A percentile compares a stretch with the other conserved stretches of the same genome.
Evolutionary conservation across 805 yeast species (phyloP).

Genomic region (Yamadazyma ubonensis): DNA sequence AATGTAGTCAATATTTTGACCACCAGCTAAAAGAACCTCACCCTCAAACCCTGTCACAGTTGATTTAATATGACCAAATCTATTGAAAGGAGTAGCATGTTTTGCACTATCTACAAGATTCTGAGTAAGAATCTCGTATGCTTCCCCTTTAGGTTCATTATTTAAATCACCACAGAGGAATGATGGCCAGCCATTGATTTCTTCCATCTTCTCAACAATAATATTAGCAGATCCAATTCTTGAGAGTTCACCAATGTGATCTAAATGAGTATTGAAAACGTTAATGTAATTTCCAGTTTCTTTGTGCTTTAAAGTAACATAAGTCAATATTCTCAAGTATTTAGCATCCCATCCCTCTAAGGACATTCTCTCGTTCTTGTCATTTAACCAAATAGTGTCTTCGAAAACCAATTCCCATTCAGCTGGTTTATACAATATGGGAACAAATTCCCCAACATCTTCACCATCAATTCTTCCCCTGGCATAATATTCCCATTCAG

Average conservation of each 20-base stretch:
- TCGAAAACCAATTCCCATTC: slow-evolving; percentile 31
- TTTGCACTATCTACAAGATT: slow-evolving; percentile 20
- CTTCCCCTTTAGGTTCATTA: slow-evolving; percentile 21
- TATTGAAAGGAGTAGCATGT: slow-evolving; percentile 21
- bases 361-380: slow-evolving; percentile 30
- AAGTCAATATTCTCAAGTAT: slow-evolving; percentile 31
- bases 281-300: slow-evolving; percentile 28
- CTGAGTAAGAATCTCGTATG: slow-evolving; percentile 17
- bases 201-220: slow-evolving; percentile 26
- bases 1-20: slow-evolving; percentile 33
- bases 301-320: slow-evolving; percentile 28
- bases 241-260: slow-evolving; percentile 33
- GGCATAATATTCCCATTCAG: slow-evolving; percentile 33
- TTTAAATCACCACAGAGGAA: slow-evolving; percentile 33
- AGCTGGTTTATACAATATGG: slow-evolving; percentile 26
- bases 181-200: slow-evolving; percentile 31
- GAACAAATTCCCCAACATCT: slow-evolving; percentile 30
- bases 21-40: slow-evolving; percentile 22
- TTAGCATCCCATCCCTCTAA: slow-evolving; percentile 40
- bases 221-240: slow-evolving; percentile 30
- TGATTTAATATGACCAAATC: slow-evolving; percentile 29
- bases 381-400: slow-evolving; percentile 37
- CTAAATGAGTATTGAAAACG: slow-evolving; percentile 40
- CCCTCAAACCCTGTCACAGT: slow-evolving; percentile 36
- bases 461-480: slow-evolving; percentile 30